phyloP scores from a whole-genome alignment of 306 rosid genomes.

The Prunus persica region Prunus_persica_NCBIv2 NC_034013.1:13595001-13595500 shows the following conservation, averaged over 20 bases:
- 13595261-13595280: neutral
- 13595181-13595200: neutral
- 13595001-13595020: constrained; percentile 21
- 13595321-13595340: constrained; percentile 22
- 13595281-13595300: neutral
- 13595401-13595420: constrained; percentile 19
- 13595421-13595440: constrained; percentile 24
- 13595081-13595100: constrained; percentile 7
- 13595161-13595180: constrained; percentile 5
- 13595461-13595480: neutral
- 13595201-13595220: neutral
- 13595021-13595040: constrained; percentile 26
- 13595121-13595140: constrained; percentile 6
- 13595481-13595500: too few species aligned
- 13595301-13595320: neutral
- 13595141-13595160: neutral
- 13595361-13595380: constrained; percentile 10
- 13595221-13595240: neutral
- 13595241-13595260: neutral
- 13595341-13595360: constrained; percentile 27
- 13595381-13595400: neutral
- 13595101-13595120: constrained; percentile 6
- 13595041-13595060: neutral
- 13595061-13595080: neutral
- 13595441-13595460: neutral